phyloP scores from a whole-genome alignment of 805 yeast species.

The Pichia exigua region DNA sequence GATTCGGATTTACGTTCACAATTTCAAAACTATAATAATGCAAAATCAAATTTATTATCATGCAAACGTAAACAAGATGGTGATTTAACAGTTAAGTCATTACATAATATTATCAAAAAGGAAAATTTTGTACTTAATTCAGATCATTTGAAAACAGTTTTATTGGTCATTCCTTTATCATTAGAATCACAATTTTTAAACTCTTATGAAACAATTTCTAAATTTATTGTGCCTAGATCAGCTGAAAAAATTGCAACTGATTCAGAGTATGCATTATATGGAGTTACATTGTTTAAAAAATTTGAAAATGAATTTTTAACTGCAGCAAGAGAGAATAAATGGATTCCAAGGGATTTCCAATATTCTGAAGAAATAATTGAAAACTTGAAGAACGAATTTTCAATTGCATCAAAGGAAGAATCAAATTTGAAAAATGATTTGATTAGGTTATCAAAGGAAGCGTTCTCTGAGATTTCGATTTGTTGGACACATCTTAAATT shows the following conservation, averaged over 20 bases:
- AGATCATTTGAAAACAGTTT: slow-evolving; percentile 78
- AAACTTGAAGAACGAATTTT: slow-evolving; percentile 70
- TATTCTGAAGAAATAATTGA: slow-evolving; percentile 73
- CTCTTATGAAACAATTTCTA: slow-evolving; percentile 66
- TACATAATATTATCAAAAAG: slow-evolving; percentile 81
- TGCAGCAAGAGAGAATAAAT: slow-evolving; percentile 75
- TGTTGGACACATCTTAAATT: slow-evolving; percentile 89
- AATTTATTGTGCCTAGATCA: slow-evolving; percentile 87
- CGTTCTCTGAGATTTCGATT: slow-evolving; percentile 79
- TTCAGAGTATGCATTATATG: slow-evolving; percentile 62
- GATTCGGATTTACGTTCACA: slow-evolving; percentile 79
- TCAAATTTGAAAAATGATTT: slow-evolving; percentile 66
- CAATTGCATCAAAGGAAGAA: slow-evolving; percentile 68
- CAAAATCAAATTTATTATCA: slow-evolving; percentile 75
- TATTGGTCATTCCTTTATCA: slow-evolving; percentile 79
- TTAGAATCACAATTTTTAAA: slow-evolving; percentile 52
- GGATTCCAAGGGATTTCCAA: slow-evolving; percentile 87
- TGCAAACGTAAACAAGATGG: slow-evolving; percentile 93
- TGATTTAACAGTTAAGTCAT: slow-evolving; percentile 81
- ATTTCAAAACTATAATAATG: slow-evolving; percentile 68
- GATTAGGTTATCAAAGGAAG: slow-evolving; percentile 75
- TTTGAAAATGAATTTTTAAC: slow-evolving; percentile 59
- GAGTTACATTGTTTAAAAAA: slow-evolving; percentile 81
- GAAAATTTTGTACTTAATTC: slow-evolving; percentile 78
- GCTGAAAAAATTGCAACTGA: slow-evolving; percentile 68